phyloP scores from a whole-genome alignment of 768 basidiomycete species.

The Phanerochaete carnosa region DNA sequence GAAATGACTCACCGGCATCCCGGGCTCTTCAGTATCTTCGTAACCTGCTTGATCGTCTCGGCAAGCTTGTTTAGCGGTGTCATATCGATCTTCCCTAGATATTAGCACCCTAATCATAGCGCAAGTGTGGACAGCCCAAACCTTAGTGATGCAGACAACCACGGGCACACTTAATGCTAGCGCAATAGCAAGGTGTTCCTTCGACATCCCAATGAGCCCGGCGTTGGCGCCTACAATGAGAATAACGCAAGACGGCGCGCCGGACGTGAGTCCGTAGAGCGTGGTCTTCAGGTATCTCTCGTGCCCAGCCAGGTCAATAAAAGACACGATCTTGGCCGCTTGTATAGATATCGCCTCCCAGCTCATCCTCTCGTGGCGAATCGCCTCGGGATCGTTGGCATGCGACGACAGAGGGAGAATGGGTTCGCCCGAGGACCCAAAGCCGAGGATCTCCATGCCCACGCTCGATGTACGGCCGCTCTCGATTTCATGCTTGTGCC shows the following conservation, averaged over 20 bases:
- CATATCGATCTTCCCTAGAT: conserved; percentile 78
- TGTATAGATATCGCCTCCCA: conserved; percentile 95
- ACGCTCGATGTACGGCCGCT: conserved; percentile 93
- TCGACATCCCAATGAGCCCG: conserved; percentile 86
- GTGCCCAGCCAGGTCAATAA: conserved; percentile 95
- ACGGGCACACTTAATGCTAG: conserved; percentile 92
- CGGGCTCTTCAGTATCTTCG: conserved; percentile 88
- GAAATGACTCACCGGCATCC: conserved; percentile 70
- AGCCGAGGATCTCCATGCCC: conserved; percentile 98
- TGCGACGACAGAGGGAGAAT: conserved; percentile 67
- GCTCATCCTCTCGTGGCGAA: conserved; percentile 81
- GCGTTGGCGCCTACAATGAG: conserved; percentile 96
- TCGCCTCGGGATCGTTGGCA: conserved; percentile 56
- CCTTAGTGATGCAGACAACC: conserved; percentile 93
- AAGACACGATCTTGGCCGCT: conserved; percentile 90
- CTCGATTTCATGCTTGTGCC: conserved; percentile 98
- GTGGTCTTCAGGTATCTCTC: conserved; percentile 93
- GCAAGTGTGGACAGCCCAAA: conserved; percentile 22
- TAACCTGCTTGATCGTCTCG: conserved; percentile 90
- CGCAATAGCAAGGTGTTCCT: conserved; percentile 95
- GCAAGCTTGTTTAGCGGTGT: conserved; percentile 87
- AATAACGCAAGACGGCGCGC: conserved; percentile 88
- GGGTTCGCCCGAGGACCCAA: conserved; percentile 70
- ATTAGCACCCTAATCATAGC: neutral
- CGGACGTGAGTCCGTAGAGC: conserved; percentile 90